Conservation (phyloP, 176 grass and related monocot genomes). For the Themeda triandra region DNA sequence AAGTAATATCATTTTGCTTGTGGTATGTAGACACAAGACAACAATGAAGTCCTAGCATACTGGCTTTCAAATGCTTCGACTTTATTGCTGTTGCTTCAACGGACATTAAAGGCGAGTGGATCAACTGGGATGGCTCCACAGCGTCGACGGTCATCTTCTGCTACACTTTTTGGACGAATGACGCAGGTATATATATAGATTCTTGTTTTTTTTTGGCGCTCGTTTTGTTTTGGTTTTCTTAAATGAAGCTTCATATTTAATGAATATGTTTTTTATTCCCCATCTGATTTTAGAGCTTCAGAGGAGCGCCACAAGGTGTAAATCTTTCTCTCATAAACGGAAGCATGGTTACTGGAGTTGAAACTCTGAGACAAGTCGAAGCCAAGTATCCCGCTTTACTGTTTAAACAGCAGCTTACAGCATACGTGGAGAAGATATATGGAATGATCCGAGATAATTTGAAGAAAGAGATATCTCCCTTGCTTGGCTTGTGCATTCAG, state of each 20-base stretch:
- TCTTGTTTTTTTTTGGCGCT: slow-evolving; percentile 6
- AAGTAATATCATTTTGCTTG: slow-evolving; percentile 34
- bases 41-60: slow-evolving; percentile 92
- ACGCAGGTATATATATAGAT: slow-evolving; percentile 72
- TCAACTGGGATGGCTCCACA: slow-evolving; percentile 93
- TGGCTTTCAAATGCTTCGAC: slow-evolving; percentile 99
- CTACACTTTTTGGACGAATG: slow-evolving; percentile 97
- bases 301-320: slow-evolving; percentile 90
- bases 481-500: slow-evolving; percentile 95
- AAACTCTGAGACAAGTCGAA: slow-evolving; percentile 88
- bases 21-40: slow-evolving; percentile 87
- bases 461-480: slow-evolving; percentile 99
- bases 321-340: slow-evolving; percentile 85
- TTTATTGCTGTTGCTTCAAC: slow-evolving; percentile 83
- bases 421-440: slow-evolving; percentile 99
- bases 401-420: slow-evolving; percentile 95
- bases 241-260: slow-evolving; percentile 25
- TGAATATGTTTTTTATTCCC: slow-evolving; percentile 14
- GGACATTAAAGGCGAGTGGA: slow-evolving; percentile 89
- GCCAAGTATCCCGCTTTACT: slow-evolving; percentile 95
- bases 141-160: slow-evolving; percentile 81
- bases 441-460: slow-evolving; percentile 99
- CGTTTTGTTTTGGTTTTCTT: slow-evolving; percentile 1
- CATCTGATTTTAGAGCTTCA: slow-evolving; percentile 73
- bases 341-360: slow-evolving; percentile 70